Conservation (phyloP, 495 filamentous ascomycete species). For the Penicillium bialowiezense region DNA sequence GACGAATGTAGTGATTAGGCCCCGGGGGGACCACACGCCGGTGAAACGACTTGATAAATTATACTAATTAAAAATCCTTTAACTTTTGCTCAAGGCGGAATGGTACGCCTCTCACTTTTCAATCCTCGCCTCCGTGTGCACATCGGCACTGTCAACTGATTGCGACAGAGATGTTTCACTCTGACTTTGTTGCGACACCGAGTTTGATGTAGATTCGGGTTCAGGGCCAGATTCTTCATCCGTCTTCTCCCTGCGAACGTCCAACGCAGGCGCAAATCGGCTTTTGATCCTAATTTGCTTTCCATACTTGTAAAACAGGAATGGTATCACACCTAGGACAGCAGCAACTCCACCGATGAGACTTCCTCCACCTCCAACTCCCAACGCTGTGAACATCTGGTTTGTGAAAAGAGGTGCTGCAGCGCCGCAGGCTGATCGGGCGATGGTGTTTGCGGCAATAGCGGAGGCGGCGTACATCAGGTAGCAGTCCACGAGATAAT, state of each 20-base stretch:
- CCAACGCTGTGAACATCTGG: constrained; percentile 43
- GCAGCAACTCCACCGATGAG: constrained; percentile 45
- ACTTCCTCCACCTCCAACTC: constrained; percentile 48
- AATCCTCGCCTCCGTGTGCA: neutral
- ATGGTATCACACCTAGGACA: constrained; percentile 44
- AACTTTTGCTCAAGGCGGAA: too few relatives aligned
- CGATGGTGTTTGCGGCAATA: constrained; percentile 28
- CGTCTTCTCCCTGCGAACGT: neutral
- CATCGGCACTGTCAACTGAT: neutral
- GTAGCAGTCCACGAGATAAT: constrained; percentile 30
- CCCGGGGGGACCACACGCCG: too few relatives aligned
- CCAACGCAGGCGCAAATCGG: constrained; percentile 32
- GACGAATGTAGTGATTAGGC: too few relatives aligned
- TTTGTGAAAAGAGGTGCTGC: constrained; percentile 30
- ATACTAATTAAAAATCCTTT: too few relatives aligned
- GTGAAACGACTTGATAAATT: too few relatives aligned
- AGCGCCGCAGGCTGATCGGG: constrained; percentile 27
- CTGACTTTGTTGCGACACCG: neutral
- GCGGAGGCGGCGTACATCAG: constrained; percentile 29
- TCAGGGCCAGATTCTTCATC: neutral
- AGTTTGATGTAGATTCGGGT: neutral
- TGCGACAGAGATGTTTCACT: neutral
- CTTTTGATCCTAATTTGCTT: constrained; percentile 39
- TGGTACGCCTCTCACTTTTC: too few relatives aligned
- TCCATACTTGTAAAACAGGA: constrained; percentile 51